These are phyloP conservation scores for Aspergillus awamori DNA, from an alignment of 2,329 filamentous ascomycete species.

Conservation along the genomic window DNA sequence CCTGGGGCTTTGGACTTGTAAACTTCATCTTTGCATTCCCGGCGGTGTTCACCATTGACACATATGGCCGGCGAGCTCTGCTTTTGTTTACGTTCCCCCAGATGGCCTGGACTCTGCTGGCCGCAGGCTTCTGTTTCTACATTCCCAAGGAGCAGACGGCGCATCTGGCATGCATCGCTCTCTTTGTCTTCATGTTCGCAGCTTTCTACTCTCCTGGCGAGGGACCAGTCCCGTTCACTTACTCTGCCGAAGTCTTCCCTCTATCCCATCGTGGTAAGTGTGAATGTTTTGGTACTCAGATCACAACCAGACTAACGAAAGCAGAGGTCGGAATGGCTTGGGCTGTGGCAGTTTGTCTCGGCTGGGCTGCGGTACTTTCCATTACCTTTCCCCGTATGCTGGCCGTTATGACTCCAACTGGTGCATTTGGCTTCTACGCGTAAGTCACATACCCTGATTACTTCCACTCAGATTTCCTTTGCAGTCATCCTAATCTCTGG, in stretches of 20 bases:
- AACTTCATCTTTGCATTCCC: slow-evolving; percentile 69
- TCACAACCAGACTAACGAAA: slow-evolving; percentile 7
- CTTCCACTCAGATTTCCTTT: not conserved
- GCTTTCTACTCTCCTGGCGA: slow-evolving; percentile 68
- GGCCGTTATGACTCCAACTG: slow-evolving; percentile 52
- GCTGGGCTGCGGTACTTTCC: slow-evolving; percentile 54
- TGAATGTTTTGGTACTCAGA: not conserved
- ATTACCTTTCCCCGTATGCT: slow-evolving; percentile 55
- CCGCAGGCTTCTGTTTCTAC: slow-evolving; percentile 63
- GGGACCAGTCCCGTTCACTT: slow-evolving; percentile 58
- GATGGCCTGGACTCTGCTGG: slow-evolving; percentile 68
- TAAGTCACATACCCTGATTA: slow-evolving; percentile 27
- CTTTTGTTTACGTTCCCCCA: slow-evolving; percentile 68
- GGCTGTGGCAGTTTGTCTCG: slow-evolving; percentile 50
- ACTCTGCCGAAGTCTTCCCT: slow-evolving; percentile 59
- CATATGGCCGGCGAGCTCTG: slow-evolving; percentile 64
- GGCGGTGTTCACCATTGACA: slow-evolving; percentile 68
- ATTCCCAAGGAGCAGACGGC: slow-evolving; percentile 48
- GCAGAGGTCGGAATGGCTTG: slow-evolving; percentile 53
- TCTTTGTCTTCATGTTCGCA: slow-evolving; percentile 67
- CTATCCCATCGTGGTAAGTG: slow-evolving; percentile 55
- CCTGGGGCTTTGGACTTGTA: slow-evolving; percentile 66
- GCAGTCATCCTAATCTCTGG: slow-evolving; percentile 10
- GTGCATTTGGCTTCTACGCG: slow-evolving; percentile 64
- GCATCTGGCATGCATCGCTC: slow-evolving; percentile 57